Evolutionary conservation across 257 asterid species (phyloP).

Genomic region (Mitragyna speciosa): DNA sequence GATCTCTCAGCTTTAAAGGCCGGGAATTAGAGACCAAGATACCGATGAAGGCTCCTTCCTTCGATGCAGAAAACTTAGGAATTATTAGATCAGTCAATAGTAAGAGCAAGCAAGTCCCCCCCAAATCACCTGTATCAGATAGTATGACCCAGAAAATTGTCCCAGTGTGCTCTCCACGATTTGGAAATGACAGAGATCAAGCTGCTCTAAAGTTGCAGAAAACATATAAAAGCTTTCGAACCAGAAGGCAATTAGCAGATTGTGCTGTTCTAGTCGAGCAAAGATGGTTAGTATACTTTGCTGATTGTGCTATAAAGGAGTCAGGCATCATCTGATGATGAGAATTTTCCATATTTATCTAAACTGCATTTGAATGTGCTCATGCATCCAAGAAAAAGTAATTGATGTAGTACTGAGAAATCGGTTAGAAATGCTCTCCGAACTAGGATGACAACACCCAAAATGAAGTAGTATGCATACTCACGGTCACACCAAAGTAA

Average conservation of each 20-base stretch:
- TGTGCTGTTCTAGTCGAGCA: slow-evolving; percentile 89
- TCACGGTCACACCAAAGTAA: not conserved
- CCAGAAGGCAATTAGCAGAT: slow-evolving; percentile 77
- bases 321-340: not conserved
- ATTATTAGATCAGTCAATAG: slow-evolving; percentile 21
- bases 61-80: slow-evolving; percentile 13
- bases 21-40: slow-evolving; percentile 48
- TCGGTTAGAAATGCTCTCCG: not conserved
- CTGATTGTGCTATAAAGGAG: not conserved
- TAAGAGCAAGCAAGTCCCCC: slow-evolving; percentile 9
- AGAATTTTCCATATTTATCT: not conserved
- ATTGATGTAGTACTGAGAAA: not conserved
- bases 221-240: slow-evolving; percentile 79
- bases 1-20: slow-evolving; percentile 50
- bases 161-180: slow-evolving; percentile 13
- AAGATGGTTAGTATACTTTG: slow-evolving; percentile 50
- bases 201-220: slow-evolving; percentile 81
- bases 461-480: not conserved
- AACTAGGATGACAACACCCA: not conserved
- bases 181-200: slow-evolving; percentile 35
- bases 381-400: slow-evolving; percentile 4
- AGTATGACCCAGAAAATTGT: slow-evolving; percentile 15
- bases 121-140: slow-evolving; percentile 15
- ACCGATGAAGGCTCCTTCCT: slow-evolving; percentile 34
- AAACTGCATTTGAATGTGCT: not conserved